Conservation (phyloP, 2,329 filamentous ascomycete species). For the Lasiodiplodia sp. region DNA sequence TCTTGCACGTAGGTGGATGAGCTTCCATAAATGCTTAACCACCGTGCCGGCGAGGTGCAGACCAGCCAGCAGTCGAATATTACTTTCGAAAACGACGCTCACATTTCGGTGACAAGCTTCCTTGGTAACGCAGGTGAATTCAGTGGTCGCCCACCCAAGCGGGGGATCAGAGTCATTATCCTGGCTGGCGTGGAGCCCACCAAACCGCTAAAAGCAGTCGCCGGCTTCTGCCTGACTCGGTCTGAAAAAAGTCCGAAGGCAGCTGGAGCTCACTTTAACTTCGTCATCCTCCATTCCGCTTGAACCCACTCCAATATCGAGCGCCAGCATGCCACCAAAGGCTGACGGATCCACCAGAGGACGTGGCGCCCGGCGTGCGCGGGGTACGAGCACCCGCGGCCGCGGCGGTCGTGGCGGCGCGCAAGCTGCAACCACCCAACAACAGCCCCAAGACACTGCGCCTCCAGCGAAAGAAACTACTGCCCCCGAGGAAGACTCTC, state of each 20-base stretch:
- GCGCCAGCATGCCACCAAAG: conserved; percentile 44
- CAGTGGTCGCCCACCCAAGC: conserved; percentile 4
- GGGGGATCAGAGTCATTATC: conserved; percentile 6
- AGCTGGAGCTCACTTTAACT: conserved; percentile 10
- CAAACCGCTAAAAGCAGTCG: neutral
- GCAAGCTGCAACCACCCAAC: conserved; percentile 36
- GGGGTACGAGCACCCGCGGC: conserved; percentile 34
- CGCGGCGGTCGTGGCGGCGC: conserved; percentile 31
- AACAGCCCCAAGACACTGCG: conserved; percentile 33
- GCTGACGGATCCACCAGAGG: conserved; percentile 33
- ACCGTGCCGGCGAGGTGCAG: neutral
- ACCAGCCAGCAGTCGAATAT: neutral
- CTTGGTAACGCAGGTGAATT: neutral
- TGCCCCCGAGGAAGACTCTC: conserved; percentile 33
- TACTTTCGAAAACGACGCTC: neutral
- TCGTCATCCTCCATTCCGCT: conserved; percentile 14
- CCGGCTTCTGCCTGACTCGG: conserved; percentile 21
- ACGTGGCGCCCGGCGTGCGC: conserved; percentile 33
- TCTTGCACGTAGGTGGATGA: neutral
- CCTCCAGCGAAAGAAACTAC: neutral
- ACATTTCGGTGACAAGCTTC: neutral
- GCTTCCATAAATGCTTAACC: neutral
- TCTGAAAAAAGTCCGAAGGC: conserved; percentile 11
- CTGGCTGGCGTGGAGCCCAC: conserved; percentile 7
- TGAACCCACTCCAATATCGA: neutral